Evolutionary conservation across 768 basidiomycete genomes (phyloP).

Genomic region (Gymnopilus dilepis): DNA sequence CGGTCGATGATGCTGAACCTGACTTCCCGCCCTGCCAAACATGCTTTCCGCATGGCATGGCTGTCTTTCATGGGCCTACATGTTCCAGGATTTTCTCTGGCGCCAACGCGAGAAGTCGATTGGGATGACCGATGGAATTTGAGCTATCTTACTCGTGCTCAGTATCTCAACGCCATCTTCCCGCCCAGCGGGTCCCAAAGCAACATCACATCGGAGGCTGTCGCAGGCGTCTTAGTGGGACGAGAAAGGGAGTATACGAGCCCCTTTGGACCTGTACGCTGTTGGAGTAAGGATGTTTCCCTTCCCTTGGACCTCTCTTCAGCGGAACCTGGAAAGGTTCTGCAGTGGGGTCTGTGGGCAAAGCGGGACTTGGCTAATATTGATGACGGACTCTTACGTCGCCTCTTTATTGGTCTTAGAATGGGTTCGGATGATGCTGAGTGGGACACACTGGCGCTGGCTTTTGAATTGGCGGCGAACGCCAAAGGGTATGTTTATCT

Average conservation of each 20-base stretch:
- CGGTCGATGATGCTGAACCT: constrained; percentile 59
- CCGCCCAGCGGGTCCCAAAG: constrained; percentile 41
- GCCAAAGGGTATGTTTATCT: constrained; percentile 54
- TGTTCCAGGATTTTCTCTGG: constrained; percentile 65
- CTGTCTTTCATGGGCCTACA: constrained; percentile 73
- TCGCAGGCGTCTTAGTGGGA: constrained; percentile 71
- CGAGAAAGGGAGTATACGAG: constrained; percentile 63
- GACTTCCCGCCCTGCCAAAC: constrained; percentile 48
- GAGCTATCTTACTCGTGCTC: constrained; percentile 48
- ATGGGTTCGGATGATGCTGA: constrained; percentile 52
- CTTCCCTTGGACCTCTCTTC: constrained; percentile 54
- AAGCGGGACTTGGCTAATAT: constrained; percentile 55
- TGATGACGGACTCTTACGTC: constrained; percentile 54
- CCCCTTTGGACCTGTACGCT: constrained; percentile 70
- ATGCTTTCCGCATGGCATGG: constrained; percentile 71
- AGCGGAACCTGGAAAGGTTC: constrained; percentile 26
- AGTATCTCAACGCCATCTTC: constrained; percentile 58
- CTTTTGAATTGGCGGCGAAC: constrained; percentile 68
- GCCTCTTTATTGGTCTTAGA: constrained; percentile 63
- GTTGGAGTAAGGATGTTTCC: constrained; percentile 63
- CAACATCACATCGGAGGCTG: constrained; percentile 57
- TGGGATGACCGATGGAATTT: constrained; percentile 76
- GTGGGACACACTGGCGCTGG: constrained; percentile 70
- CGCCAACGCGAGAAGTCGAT: constrained; percentile 34
- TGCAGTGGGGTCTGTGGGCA: constrained; percentile 43